phyloP scores from a whole-genome alignment of 768 basidiomycete species.

The Russula griseocarnosa region DNA sequence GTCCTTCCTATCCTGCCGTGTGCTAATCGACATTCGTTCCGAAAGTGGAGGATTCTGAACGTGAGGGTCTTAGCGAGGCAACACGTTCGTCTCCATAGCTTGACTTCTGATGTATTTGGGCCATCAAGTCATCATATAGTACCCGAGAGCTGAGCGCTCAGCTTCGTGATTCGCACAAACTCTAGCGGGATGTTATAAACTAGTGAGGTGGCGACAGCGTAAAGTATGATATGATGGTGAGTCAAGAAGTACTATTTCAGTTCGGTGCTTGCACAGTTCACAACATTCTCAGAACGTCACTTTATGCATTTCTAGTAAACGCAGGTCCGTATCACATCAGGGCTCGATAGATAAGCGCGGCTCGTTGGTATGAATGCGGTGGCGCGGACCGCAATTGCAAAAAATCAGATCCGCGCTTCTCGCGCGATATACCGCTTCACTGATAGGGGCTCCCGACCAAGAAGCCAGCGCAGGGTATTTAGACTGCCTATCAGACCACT shows the following conservation, averaged over 20 bases:
- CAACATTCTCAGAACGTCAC: not conserved
- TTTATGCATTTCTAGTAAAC: constrained; percentile 10
- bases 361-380: not conserved
- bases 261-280: not conserved
- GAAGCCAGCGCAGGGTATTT: constrained; percentile 35
- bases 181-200: not conserved
- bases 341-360: not conserved
- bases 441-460: constrained; percentile 35
- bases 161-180: constrained; percentile 7
- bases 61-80: not conserved
- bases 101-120: not conserved
- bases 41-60: not conserved
- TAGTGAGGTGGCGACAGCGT: not conserved
- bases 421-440: constrained; percentile 31
- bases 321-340: not conserved
- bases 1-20: not conserved
- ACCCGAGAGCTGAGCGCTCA: not conserved
- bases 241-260: not conserved
- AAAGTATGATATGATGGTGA: no score
- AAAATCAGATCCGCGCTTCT: constrained; percentile 23
- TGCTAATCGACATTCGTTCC: not conserved
- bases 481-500: constrained; percentile 36
- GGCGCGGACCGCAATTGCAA: not conserved
- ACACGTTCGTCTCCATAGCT: not conserved
- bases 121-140: not conserved